Conservation (phyloP, 225 moss, liverwort and hornwort genomes). For the Lunularia cruciata region DNA sequence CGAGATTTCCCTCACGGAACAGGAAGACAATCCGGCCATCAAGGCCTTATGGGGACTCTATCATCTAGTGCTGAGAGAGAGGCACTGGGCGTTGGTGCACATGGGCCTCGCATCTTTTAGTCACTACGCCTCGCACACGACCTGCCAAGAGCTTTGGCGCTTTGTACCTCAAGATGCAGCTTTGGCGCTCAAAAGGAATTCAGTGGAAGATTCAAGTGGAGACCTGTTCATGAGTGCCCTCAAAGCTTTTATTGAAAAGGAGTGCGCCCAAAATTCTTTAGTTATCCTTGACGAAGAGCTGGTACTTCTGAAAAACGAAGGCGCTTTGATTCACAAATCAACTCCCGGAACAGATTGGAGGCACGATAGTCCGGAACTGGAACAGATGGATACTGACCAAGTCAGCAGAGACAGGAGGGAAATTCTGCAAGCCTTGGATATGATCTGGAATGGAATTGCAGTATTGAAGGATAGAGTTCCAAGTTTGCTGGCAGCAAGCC, state of each 20-base stretch:
- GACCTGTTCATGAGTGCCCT: conserved; percentile 68
- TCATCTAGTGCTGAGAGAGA: conserved; percentile 66
- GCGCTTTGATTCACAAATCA: conserved; percentile 36
- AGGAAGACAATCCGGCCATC: conserved; percentile 59
- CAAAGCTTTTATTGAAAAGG: conserved; percentile 65
- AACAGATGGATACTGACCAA: conserved; percentile 1
- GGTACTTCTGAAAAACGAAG: conserved; percentile 57
- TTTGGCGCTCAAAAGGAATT: conserved; percentile 39
- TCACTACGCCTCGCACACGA: conserved; percentile 72
- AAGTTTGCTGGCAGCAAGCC: neutral
- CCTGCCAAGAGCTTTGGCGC: conserved; percentile 81
- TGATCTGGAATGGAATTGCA: conserved; percentile 8
- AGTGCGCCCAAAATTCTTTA: conserved; percentile 45
- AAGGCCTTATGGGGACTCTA: conserved; percentile 80
- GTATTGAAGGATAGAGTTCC: conserved; percentile 19
- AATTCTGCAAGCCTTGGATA: conserved; percentile 26
- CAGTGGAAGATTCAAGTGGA: conserved; percentile 31
- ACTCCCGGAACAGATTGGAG: neutral
- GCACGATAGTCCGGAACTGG: neutral
- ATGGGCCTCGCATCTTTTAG: conserved; percentile 74
- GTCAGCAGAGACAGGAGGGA: neutral
- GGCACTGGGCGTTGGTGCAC: conserved; percentile 85
- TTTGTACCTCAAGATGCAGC: conserved; percentile 80
- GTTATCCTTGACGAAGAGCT: conserved; percentile 50
- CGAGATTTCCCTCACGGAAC: conserved; percentile 57